phyloP scores from a whole-genome alignment of 305 asterid genomes.

The Rubia peregrina region DNA sequence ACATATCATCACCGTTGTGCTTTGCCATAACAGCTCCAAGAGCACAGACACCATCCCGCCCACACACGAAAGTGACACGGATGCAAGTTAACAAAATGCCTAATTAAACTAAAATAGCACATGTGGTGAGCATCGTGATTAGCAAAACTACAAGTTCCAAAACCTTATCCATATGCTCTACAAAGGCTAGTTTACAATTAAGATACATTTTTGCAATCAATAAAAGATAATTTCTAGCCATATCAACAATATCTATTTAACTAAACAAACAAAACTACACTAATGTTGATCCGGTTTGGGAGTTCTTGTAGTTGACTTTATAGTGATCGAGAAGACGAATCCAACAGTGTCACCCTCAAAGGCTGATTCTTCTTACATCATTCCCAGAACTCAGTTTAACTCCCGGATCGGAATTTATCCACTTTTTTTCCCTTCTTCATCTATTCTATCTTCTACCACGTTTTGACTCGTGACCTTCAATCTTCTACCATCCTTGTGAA shows the following conservation, averaged over 20 bases:
- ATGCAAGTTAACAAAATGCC: slow-evolving; percentile 28
- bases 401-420: too few relatives aligned
- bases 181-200: neutral
- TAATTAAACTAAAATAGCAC: neutral
- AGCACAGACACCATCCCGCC: slow-evolving; percentile 68
- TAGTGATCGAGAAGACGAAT: too few relatives aligned
- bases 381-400: too few relatives aligned
- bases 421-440: too few relatives aligned
- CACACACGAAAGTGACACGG: slow-evolving; percentile 66
- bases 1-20: slow-evolving; percentile 42
- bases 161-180: neutral
- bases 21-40: slow-evolving; percentile 80
- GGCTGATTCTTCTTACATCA: too few relatives aligned
- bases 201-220: too few relatives aligned
- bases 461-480: too few relatives aligned
- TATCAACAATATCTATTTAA: neutral
- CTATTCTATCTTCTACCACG: too few relatives aligned
- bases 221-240: neutral
- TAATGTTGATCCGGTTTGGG: too few relatives aligned
- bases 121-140: neutral
- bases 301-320: too few relatives aligned
- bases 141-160: neutral
- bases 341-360: too few relatives aligned
- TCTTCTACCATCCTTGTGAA: too few relatives aligned
- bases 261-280: neutral